Evolutionary conservation across 768 basidiomycete genomes (phyloP), one percentile per base, ranked within the genome.

Genomic region (Lactarius hatsudake): DNA sequence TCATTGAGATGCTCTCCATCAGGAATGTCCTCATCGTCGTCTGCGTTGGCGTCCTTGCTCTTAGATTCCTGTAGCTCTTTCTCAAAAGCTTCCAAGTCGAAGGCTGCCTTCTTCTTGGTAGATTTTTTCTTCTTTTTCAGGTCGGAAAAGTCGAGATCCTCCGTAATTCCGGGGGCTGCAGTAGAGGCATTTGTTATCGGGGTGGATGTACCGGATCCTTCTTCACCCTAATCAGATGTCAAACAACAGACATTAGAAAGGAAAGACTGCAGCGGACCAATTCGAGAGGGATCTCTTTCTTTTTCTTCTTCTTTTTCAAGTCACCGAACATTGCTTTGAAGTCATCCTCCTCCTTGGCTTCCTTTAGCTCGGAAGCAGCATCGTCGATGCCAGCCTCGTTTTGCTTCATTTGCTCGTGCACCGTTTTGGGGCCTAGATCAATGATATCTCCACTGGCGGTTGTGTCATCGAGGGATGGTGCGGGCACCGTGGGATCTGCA

Each of bases 51-150:
- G 2, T 84, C 77, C 72, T 89, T 90, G 28, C 82, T 79, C 74
- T 89, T 90, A 28, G 87, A 83, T 54, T 87, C 85, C 69, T 87
- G 87, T 53, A 96, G 80, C 78, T 95, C 93, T 77, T 93, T 94
- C 82, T 96, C 95, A 73, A 97, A 96, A 1, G 93, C 95, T 75
- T 96, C 94, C 72, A 96, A 80, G 75, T 95, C 93, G 61, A 91
- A 88, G 2, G 91, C 87, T 23, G 89, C 85, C 80, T 96, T 98
- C 81, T 96, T 96, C 80, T 89, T 88, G 67, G 84, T 79, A 36
- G 84, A 82, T 75, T 95, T 95, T 80, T 94, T 96, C 82, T 96
- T 96, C 83, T 95, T 96, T 82, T 98, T 97, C 77, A 98, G 83
- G 75, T 98, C 96, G 8, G 91, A 93, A 76, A 98, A 98, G 79